phyloP scores from a whole-genome alignment of 169 alveolate genomes.

The Neospora caninum region DNA sequence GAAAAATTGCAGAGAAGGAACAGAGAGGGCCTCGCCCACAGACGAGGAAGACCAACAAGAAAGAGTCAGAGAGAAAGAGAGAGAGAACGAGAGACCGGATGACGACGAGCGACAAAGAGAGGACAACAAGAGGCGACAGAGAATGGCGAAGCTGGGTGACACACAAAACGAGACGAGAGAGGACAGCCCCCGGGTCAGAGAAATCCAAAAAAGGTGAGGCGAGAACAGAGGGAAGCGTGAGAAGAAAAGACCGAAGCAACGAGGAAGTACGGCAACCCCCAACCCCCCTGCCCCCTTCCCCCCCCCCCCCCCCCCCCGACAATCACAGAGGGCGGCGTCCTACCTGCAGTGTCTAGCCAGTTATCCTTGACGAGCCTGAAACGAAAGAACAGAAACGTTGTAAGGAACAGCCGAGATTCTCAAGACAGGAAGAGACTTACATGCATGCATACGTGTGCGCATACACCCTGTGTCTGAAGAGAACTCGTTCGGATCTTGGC shows the following conservation, averaged over 20 bases:
- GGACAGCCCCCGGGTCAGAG: background rate
- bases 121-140: background rate
- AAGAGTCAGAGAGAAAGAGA: background rate
- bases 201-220: background rate
- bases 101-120: too few species aligned
- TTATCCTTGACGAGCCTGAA: constrained; percentile 20
- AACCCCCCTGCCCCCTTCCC: background rate
- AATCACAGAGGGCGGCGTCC: background rate
- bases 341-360: constrained; percentile 42
- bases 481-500: too few species aligned
- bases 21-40: background rate
- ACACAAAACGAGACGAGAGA: background rate
- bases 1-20: background rate
- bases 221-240: background rate
- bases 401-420: too few species aligned
- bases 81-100: background rate
- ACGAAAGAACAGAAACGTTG: background rate
- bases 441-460: too few species aligned
- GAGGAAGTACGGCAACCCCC: too few species aligned
- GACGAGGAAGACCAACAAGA: background rate
- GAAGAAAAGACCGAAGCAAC: background rate
- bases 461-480: too few species aligned
- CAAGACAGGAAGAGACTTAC: background rate
- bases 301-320: background rate
- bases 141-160: background rate